These are phyloP conservation scores for Monilinia polystroma DNA, from an alignment of 2,329 filamentous ascomycete species.

Conservation along the genomic window DNA sequence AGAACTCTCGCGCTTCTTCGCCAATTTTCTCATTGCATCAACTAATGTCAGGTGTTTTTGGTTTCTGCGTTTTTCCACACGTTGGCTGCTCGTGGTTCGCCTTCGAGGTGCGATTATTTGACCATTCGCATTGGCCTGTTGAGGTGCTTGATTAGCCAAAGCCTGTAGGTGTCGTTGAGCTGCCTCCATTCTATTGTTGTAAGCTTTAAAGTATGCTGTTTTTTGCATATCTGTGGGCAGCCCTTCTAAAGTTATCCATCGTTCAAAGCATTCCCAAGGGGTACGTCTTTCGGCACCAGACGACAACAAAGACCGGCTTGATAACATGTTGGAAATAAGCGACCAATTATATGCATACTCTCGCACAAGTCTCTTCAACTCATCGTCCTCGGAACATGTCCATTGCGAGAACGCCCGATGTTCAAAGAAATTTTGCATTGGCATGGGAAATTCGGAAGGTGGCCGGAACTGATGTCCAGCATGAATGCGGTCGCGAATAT, in stretches of 20 bases:
- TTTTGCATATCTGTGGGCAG: slow-evolving; percentile 91
- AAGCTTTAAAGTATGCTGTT: slow-evolving; percentile 86
- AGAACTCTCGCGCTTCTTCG: slow-evolving; percentile 86
- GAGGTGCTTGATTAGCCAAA: slow-evolving; percentile 39
- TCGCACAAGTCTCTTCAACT: slow-evolving; percentile 78
- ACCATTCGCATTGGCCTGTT: slow-evolving; percentile 42
- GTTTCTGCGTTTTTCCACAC: slow-evolving; percentile 83
- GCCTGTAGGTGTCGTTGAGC: slow-evolving; percentile 53
- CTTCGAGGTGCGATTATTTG: slow-evolving; percentile 57
- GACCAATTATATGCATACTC: slow-evolving; percentile 99
- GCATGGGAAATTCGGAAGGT: slow-evolving; percentile 89
- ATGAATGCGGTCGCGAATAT: slow-evolving; percentile 84
- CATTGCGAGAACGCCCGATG: slow-evolving; percentile 84
- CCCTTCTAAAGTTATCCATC: slow-evolving; percentile 90
- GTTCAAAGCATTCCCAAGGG: slow-evolving; percentile 97
- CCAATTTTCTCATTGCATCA: slow-evolving; percentile 91
- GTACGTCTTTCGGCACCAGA: slow-evolving; percentile 87
- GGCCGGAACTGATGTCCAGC: slow-evolving; percentile 91
- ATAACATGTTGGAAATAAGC: slow-evolving; percentile 79
- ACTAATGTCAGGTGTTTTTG: slow-evolving; percentile 85
- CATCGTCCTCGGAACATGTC: slow-evolving; percentile 87
- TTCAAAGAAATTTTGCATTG: slow-evolving; percentile 86
- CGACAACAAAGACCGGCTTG: slow-evolving; percentile 71
- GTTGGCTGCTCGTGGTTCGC: slow-evolving; percentile 73
- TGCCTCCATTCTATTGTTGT: slow-evolving; percentile 59